Percentiles rank a stretch among this genome's conserved stretches.
phyloP scores from a whole-genome alignment of 2,329 filamentous ascomycete genomes.

The Tympanopsis confertula region DNA sequence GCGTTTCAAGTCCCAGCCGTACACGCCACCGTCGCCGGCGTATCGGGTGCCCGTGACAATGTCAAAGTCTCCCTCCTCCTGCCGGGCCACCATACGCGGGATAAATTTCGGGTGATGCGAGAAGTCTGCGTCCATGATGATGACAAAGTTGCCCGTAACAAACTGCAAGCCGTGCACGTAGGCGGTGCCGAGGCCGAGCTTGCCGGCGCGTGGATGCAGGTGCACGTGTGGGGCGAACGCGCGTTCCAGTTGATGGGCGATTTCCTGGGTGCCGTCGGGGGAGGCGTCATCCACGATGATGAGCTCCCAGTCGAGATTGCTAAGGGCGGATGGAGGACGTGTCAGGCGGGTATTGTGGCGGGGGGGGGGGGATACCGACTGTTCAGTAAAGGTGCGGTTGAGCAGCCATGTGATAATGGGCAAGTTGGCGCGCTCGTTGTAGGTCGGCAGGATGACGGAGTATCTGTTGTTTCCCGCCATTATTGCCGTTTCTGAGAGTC shows the following conservation, averaged over 20 bases:
- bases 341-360: slow-evolving; percentile 79
- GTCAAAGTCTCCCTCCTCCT: slow-evolving; percentile 70
- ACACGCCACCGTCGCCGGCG: slow-evolving; percentile 79
- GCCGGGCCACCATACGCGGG: slow-evolving; percentile 76
- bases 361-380: slow-evolving; percentile 41
- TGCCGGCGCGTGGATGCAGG: slow-evolving; percentile 80
- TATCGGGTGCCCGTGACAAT: slow-evolving; percentile 96
- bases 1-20: slow-evolving; percentile 89
- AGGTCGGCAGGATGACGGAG: slow-evolving; percentile 93
- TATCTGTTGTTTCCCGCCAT: slow-evolving; percentile 59
- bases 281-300: slow-evolving; percentile 97
- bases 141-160: slow-evolving; percentile 82
- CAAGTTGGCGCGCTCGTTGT: slow-evolving; percentile 95
- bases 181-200: slow-evolving; percentile 90
- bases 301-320: slow-evolving; percentile 90
- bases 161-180: slow-evolving; percentile 93
- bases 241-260: slow-evolving; percentile 81
- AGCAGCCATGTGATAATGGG: slow-evolving; percentile 92
- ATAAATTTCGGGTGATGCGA: slow-evolving; percentile 99
- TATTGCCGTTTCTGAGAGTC: neutral
- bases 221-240: slow-evolving; percentile 71
- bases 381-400: slow-evolving; percentile 79
- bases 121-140: slow-evolving; percentile 99
- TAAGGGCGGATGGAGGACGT: slow-evolving; percentile 57
- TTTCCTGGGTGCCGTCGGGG: slow-evolving; percentile 83